A percentile compares a stretch with the other conserved stretches of the same genome.
phyloP scores from a whole-genome alignment of 352 stramenopile genomes.

The Lagenidium sp. region DNA sequence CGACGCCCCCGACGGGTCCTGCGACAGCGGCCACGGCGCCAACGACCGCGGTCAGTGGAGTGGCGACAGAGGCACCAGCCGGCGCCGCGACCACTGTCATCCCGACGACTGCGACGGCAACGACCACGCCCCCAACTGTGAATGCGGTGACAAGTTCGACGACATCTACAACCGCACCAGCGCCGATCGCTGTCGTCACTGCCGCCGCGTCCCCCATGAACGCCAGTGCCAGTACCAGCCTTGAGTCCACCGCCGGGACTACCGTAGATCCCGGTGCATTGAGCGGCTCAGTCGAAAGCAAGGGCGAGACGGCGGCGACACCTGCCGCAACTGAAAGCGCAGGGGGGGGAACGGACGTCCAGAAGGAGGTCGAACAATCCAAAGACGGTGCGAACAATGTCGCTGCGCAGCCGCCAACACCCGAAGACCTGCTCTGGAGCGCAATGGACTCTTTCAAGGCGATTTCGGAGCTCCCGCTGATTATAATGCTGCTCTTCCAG shows the following conservation, averaged over 20 bases:
- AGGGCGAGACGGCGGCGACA: neutral
- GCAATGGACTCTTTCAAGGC: constrained; percentile 92
- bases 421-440: constrained; percentile 50
- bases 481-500: constrained; percentile 98
- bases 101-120: neutral
- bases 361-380: no score
- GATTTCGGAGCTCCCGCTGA: constrained; percentile 95
- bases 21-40: neutral
- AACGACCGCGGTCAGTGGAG: neutral
- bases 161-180: neutral
- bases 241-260: no score
- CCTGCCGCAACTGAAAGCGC: neutral
- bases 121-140: no score
- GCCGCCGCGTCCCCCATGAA: neutral
- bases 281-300: no score
- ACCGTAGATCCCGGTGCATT: no score
- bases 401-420: neutral
- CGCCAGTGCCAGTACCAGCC: neutral
- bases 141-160: neutral
- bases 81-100: constrained; percentile 12
- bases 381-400: neutral
- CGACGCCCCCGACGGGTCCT: neutral
- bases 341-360: neutral
- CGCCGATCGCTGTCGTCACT: constrained; percentile 5
- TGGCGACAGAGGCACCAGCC: neutral